Base-by-base conservation (phyloP, 192 early-diverging fungal species). In the Thoreauomyces humboldtii region DNA sequence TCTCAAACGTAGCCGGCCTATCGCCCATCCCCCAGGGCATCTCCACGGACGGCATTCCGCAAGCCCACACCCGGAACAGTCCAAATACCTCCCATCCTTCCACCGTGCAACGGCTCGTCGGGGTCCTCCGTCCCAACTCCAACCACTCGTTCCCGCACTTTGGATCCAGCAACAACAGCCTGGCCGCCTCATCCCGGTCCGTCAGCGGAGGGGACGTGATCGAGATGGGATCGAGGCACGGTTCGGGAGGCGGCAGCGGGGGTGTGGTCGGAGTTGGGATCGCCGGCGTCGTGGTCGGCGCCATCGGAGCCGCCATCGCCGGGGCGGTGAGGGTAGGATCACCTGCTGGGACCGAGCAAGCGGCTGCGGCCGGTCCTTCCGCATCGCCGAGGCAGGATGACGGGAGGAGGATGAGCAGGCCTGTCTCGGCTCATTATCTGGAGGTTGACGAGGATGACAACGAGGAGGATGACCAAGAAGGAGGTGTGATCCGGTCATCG, bases 251-350 rank as follows among this genome's bases (percentile, higher is more conserved):
- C 27, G 31, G 2, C n/a, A 12, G 11, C n/a, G 38, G 38, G 14
- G 50, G 1, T 1, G 24, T 52, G 50, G 50, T 52, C 14, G 44
- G 44, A 27, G 59, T 61, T 17, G 59, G 17, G 15, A 31, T 61
- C 21, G 57, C 57, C 7, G 57, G 57, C 15, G 32, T 59, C 11
- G 41, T 59, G 21, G 57, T 59, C 19, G 59, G 59, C 14, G 59
- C 59, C 0, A 31, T 61, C 29, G 59, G 59, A 5, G 59, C 59
- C 4, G 59, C 59, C 6, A 19, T 61, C 21, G 59, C 42, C 1
- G 59, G 59, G 5, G 59, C 59, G 14, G 46, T 61, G 41, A 43
- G 57, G 15, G 57, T 59, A 17, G 41, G 57, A n/a, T n/a, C n/a
- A n/a, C n/a, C n/a, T n/a, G n/a, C n/a, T n/a, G n/a, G n/a, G n/a